Base-by-base conservation (phyloP, 164 flowering plant species). In the Sedum album region DNA sequence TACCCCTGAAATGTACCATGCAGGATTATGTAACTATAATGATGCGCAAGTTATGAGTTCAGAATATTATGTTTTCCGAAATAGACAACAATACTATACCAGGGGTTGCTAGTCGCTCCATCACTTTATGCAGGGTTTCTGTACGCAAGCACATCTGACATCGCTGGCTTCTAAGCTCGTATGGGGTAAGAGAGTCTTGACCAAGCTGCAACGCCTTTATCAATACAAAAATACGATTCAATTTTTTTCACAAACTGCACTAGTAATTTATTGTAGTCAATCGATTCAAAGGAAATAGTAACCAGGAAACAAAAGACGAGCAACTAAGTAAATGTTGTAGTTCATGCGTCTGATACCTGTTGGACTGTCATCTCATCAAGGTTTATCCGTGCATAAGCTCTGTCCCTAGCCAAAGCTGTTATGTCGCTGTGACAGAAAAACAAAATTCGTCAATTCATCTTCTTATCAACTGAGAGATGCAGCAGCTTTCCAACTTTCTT, bases 401-500 rank as follows among this genome's bases (percentile, higher is more conserved):
- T 79, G 72, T 84, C 92, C 72, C 79, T 84, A 62, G 92, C 92
- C 81, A 87, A 79, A 73, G 86, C 86, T 48, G 86, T 84, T 35
- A 88, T 86, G 69, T 83, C 90, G 79, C 88, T 83, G 81, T 62
- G 66, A 79, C 62, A 57, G 13, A 66, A 63, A 30, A 74, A 60
- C 62, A 26, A 46, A 21, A 25, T 68, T 71, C 44, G 61, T 68
- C 31, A 65, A 2, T 21, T 18, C 8, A 23, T 53, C 28, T 13
- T 21, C 15, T 6, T 36, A 25, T 0, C 14, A 10, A 65, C 26
- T 3, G 0, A n/a, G 28, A 35, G 14, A 28, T 65, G 67, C 3
- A 65, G 20, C 33, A 30, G 14, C 13, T 57, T 53, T 57, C 20
- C 20, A 28, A 57, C 20, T 28, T 55, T 8, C 8, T 33, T 77